phyloP scores from a whole-genome alignment of 257 asterid genomes.

The Ocimum tenuiflorum region DNA sequence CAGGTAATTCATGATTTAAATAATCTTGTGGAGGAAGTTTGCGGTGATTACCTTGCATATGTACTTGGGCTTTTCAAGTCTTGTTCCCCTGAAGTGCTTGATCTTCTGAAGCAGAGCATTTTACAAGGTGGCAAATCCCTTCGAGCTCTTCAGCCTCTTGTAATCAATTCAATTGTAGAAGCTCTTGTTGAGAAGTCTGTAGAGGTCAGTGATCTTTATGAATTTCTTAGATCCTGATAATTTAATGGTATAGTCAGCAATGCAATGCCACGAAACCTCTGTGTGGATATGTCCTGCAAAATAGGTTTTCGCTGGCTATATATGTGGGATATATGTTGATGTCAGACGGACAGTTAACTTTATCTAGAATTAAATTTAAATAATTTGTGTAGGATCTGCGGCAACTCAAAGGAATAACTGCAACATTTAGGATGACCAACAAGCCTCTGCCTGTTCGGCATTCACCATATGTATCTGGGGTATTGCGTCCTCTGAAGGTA shows the following conservation, averaged over 20 bases:
- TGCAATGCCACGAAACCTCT: not conserved
- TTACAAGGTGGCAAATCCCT: conserved; percentile 68
- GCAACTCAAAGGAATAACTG: conserved; percentile 90
- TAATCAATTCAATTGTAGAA: conserved; percentile 56
- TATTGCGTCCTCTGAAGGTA: conserved; percentile 86
- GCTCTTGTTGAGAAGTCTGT: conserved; percentile 74
- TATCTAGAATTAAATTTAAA: not conserved
- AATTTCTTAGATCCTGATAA: too few species aligned
- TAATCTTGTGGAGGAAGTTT: conserved; percentile 57
- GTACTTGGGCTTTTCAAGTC: conserved; percentile 64
- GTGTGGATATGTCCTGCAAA: not conserved
- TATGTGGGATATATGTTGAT: conserved; percentile 14
- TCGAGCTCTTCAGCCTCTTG: conserved; percentile 60
- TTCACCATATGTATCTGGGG: conserved; percentile 79
- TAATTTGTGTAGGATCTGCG: conserved; percentile 64
- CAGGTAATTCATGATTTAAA: conserved; percentile 79
- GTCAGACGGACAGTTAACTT: conserved; percentile 15
- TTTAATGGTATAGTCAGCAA: too few species aligned
- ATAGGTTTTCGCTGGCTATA: not conserved
- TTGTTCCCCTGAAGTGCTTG: conserved; percentile 70
- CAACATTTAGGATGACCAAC: conserved; percentile 93
- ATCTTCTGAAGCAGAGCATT: conserved; percentile 80
- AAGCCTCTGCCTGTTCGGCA: conserved; percentile 95
- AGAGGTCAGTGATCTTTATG: conserved; percentile 47
- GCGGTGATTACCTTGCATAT: conserved; percentile 56